Conservation (phyloP, 805 yeast species). For the Pichia deserticola region DNA sequence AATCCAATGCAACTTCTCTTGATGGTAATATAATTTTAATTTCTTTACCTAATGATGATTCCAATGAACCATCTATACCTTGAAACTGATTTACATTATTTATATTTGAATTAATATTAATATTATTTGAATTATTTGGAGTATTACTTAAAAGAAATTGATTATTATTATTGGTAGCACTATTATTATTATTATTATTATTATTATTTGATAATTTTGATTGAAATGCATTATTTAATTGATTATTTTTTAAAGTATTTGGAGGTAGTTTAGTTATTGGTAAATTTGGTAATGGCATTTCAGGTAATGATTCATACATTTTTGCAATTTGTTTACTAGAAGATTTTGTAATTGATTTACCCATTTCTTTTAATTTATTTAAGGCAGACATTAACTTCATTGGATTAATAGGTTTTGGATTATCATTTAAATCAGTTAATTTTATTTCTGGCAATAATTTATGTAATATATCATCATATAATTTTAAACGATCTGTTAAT, state of each 20-base stretch:
- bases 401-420: conserved; percentile 28
- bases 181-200: neutral
- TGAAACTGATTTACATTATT: conserved; percentile 15
- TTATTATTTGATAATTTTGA: neutral
- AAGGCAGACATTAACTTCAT: conserved; percentile 26
- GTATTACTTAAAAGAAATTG: too few species aligned
- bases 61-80: conserved; percentile 33
- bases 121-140: neutral
- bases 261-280: conserved; percentile 18
- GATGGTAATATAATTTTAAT: conserved; percentile 68
- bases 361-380: conserved; percentile 20
- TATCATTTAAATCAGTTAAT: conserved; percentile 25
- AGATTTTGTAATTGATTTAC: conserved; percentile 14
- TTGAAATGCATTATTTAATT: neutral
- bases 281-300: conserved; percentile 24
- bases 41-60: conserved; percentile 34
- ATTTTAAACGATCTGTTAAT: conserved; percentile 24
- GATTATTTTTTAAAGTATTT: neutral
- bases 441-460: conserved; percentile 27
- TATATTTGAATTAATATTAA: neutral
- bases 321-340: conserved; percentile 19
- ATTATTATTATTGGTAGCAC: neutral
- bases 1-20: conserved; percentile 59
- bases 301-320: conserved; percentile 24
- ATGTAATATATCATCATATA: conserved; percentile 28